phyloP scores from a whole-genome alignment of 768 basidiomycete genomes.

The Boletus edulis region DNA sequence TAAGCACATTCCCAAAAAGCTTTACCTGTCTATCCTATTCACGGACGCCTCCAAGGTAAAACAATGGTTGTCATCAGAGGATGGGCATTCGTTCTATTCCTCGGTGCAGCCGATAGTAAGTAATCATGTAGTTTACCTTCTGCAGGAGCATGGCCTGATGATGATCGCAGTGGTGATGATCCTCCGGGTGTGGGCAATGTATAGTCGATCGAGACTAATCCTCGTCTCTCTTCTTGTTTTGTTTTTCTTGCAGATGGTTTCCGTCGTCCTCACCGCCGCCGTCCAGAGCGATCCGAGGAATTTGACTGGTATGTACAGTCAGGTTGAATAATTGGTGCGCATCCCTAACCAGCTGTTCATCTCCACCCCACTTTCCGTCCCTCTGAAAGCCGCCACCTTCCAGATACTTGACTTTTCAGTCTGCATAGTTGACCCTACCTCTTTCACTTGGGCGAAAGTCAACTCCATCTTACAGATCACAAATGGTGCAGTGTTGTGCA shows the following conservation, averaged over 20 bases:
- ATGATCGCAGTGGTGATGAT: background rate
- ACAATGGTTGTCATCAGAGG: background rate
- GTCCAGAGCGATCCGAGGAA: background rate
- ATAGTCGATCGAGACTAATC: background rate
- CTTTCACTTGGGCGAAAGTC: background rate
- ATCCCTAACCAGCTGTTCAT: background rate
- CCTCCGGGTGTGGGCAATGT: conserved; percentile 2
- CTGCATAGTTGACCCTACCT: background rate
- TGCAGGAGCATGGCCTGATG: background rate
- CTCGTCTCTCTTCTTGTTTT: background rate
- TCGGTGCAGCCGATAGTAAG: conserved; percentile 5
- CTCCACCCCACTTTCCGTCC: too few species aligned
- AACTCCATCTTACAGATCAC: background rate
- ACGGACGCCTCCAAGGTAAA: background rate
- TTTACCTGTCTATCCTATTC: background rate
- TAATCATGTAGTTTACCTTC: background rate
- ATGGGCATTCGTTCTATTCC: background rate
- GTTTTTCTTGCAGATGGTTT: background rate
- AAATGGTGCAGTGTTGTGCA: background rate
- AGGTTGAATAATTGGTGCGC: background rate
- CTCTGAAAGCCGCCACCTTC: background rate
- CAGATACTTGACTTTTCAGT: background rate
- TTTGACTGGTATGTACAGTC: background rate
- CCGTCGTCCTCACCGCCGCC: background rate
- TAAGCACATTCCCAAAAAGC: background rate